Conservation (phyloP, 208 protist species). For the Leishmania tropica region DNA sequence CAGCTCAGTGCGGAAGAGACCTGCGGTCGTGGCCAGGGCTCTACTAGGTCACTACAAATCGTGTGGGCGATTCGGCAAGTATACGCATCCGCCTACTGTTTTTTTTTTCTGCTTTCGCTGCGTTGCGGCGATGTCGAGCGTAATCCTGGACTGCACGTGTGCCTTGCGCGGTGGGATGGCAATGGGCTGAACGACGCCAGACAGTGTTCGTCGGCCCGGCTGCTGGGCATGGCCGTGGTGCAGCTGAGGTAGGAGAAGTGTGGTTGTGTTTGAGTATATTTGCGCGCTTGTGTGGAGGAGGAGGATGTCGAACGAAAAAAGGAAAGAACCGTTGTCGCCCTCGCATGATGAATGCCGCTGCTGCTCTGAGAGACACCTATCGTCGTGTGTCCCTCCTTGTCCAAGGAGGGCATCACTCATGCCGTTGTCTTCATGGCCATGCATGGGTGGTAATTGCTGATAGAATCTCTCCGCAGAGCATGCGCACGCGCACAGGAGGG, state of each 20-base stretch:
- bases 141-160: neutral
- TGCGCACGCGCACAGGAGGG: too few relatives aligned
- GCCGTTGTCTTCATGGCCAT: too few relatives aligned
- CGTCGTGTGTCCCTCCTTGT: too few relatives aligned
- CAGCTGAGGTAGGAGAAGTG: neutral
- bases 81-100: neutral
- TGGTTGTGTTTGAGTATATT: neutral
- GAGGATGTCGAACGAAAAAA: too few relatives aligned
- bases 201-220: neutral
- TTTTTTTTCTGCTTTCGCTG: neutral
- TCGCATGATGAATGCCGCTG: too few relatives aligned
- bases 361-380: too few relatives aligned
- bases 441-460: too few relatives aligned
- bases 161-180: neutral
- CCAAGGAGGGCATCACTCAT: too few relatives aligned
- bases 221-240: too few relatives aligned
- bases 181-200: neutral
- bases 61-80: neutral
- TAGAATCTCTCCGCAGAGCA: too few relatives aligned
- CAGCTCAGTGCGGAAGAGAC: neutral
- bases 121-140: neutral
- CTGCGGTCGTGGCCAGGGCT: neutral
- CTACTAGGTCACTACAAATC: neutral
- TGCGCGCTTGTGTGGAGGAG: neutral
- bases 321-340: too few relatives aligned